Percentiles rank a stretch among this genome's conserved stretches.
phyloP scores from a whole-genome alignment of 2,329 filamentous ascomycete species.

The Paecilomyces sp. region DNA sequence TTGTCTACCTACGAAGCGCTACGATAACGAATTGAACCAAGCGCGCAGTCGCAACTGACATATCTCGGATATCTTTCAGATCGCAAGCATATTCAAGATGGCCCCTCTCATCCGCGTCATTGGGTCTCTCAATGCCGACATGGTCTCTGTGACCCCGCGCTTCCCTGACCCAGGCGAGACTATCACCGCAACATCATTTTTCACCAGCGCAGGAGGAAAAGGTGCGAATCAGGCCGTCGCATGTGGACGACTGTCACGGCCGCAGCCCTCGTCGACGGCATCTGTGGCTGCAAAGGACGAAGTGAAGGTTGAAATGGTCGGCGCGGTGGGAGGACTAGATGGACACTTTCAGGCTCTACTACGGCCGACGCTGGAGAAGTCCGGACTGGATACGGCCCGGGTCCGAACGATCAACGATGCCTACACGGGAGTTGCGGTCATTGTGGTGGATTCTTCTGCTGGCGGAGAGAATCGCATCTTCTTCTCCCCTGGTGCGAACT shows the following conservation, averaged over 20 bases:
- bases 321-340: constrained; percentile 56
- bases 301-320: constrained; percentile 60
- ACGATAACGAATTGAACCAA: background rate
- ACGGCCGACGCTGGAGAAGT: constrained; percentile 49
- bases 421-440: constrained; percentile 65
- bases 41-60: background rate
- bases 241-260: constrained; percentile 70
- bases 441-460: constrained; percentile 65
- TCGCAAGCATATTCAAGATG: constrained; percentile 19
- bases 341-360: constrained; percentile 60
- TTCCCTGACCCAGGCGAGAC: constrained; percentile 83
- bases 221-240: constrained; percentile 94
- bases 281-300: constrained; percentile 13
- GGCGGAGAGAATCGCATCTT: constrained; percentile 70
- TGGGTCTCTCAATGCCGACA: constrained; percentile 90
- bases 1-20: background rate
- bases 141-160: constrained; percentile 79
- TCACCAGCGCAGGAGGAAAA: constrained; percentile 81
- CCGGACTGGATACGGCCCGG: constrained; percentile 55
- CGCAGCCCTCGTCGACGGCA: constrained; percentile 24
- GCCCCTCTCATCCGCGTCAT: constrained; percentile 65
- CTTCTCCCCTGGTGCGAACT: constrained; percentile 65
- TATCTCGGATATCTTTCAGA: constrained; percentile 1
- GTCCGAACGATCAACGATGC: constrained; percentile 41
- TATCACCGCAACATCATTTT: constrained; percentile 69